These are phyloP conservation scores for Ophiostoma angusticollis DNA, from an alignment of 2,329 filamentous ascomycete genomes.

Conservation along the genomic window DNA sequence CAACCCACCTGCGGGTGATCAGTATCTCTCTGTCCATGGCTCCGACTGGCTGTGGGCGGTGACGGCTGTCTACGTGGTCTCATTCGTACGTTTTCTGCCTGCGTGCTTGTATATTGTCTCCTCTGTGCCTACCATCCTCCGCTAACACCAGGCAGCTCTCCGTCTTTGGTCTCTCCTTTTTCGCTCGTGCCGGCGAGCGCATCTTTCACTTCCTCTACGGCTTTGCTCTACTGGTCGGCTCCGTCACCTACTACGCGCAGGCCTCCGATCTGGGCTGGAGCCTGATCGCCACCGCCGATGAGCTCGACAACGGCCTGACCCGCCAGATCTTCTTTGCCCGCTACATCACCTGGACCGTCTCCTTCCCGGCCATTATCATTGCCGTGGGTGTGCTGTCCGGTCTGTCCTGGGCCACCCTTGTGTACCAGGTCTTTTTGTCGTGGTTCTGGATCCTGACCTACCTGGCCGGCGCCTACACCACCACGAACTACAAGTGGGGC, in stretches of 20 bases:
- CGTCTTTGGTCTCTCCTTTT: constrained; percentile 28
- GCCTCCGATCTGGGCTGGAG: constrained; percentile 38
- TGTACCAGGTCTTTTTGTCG: constrained; percentile 34
- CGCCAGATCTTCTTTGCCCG: constrained; percentile 44
- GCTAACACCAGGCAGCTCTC: constrained; percentile 23
- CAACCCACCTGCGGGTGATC: constrained; percentile 31
- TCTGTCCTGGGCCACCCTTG: constrained; percentile 42
- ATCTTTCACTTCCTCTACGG: constrained; percentile 45
- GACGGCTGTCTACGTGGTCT: constrained; percentile 33
- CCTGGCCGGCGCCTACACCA: constrained; percentile 34
- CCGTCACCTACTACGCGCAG: constrained; percentile 38
- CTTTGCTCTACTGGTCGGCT: constrained; percentile 34
- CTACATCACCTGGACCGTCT: constrained; percentile 42
- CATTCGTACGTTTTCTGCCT: constrained; percentile 26
- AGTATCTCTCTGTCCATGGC: constrained; percentile 30
- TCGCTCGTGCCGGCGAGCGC: constrained; percentile 32
- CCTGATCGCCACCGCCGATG: constrained; percentile 22
- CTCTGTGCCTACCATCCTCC: too few relatives aligned
- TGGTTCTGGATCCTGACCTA: constrained; percentile 41
- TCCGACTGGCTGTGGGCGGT: constrained; percentile 45
- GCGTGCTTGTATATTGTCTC: neutral
- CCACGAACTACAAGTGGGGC: constrained; percentile 42
- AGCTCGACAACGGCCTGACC: constrained; percentile 18
- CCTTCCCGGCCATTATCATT: constrained; percentile 32
- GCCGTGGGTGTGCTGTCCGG: constrained; percentile 36